Base-by-base conservation (phyloP, 805 yeast species). In the Metschnikowia vanudenii region DNA sequence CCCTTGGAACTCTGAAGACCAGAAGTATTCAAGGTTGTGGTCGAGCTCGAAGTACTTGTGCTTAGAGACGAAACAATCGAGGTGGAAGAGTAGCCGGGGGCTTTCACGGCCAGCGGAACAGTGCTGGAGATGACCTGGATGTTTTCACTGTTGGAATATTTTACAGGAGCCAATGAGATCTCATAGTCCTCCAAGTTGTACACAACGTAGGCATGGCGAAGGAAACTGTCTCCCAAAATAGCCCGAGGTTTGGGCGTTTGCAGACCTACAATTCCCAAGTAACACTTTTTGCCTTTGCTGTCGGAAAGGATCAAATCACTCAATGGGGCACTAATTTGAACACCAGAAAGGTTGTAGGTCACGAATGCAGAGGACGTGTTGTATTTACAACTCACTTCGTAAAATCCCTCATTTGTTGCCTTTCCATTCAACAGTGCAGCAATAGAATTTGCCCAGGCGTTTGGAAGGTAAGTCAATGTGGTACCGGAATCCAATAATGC, bases 141-240 rank as follows among this genome's bases (percentile, higher is more conserved):
- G 28, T 26, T 12, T 12, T 26, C 28, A 85, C 14, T 85, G 84
- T 39, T 26, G 30, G 59, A 42, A 45, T 52, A 53, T 26, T 51
- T 51, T 22, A 47, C 47, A 37, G 74, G 77, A 24, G 81, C 85
- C 56, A 84, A 51, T 3, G 85, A 79, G 35, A 85, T 68, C 56
- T 78, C 72, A 35, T 62, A 63, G 54, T 74, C 75, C 20, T 80
- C 86, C 40, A 81, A 62, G 62, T 85, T 85, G 61, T 75, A 82
- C 14, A 82, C 87, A 28, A 80, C 73, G 60, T 83, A 84, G 2
- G 82, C 81, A 45, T 78, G 73, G 43, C 86, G 69, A 51, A 85
- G 64, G 57, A 85, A 76, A 34, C 76, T 26, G 11, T 26, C 28
- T 26, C 28, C 28, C 12, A 26, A 26, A 10, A 9, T 26, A 9